Conservation (phyloP, 768 basidiomycete genomes). For the Serendipita sp. region DNA sequence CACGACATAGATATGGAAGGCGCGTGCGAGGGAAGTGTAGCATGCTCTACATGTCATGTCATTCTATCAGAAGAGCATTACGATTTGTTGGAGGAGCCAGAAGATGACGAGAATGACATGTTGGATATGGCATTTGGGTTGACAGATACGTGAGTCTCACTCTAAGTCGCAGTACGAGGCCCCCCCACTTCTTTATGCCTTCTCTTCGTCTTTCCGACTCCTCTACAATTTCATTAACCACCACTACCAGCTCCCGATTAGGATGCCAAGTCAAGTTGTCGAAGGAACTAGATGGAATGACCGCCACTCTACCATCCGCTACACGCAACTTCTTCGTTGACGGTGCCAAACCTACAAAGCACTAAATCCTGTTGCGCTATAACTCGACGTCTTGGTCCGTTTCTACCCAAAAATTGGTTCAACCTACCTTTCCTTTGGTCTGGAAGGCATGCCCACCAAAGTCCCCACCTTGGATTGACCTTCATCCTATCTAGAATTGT, state of each 20-base stretch:
- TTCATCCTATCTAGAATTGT: too few species aligned
- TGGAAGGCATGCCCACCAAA: too few species aligned
- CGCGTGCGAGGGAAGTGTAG: conserved; percentile 95
- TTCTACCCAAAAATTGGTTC: too few species aligned
- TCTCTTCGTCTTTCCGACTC: not conserved
- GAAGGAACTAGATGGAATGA: conserved; percentile 68
- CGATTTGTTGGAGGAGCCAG: conserved; percentile 77
- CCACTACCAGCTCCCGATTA: conserved; percentile 24
- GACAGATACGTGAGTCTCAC: conserved; percentile 71
- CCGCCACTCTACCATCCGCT: conserved; percentile 70
- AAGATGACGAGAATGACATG: conserved; percentile 98
- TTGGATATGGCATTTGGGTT: conserved; percentile 95
- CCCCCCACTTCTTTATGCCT: not conserved
- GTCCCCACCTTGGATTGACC: too few species aligned
- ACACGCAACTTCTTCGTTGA: conserved; percentile 97
- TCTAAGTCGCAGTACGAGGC: not conserved
- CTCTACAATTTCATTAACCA: not conserved
- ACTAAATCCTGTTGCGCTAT: not conserved
- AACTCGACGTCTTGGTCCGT: too few species aligned
- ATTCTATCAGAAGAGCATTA: conserved; percentile 70
- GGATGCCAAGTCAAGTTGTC: conserved; percentile 47
- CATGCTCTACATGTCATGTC: conserved; percentile 95
- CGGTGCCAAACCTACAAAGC: conserved; percentile 30
- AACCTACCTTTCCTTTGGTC: too few species aligned
- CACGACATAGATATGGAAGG: conserved; percentile 94